phyloP scores from a whole-genome alignment of 2,329 filamentous ascomycete species.

The Epichloe typhina region DNA sequence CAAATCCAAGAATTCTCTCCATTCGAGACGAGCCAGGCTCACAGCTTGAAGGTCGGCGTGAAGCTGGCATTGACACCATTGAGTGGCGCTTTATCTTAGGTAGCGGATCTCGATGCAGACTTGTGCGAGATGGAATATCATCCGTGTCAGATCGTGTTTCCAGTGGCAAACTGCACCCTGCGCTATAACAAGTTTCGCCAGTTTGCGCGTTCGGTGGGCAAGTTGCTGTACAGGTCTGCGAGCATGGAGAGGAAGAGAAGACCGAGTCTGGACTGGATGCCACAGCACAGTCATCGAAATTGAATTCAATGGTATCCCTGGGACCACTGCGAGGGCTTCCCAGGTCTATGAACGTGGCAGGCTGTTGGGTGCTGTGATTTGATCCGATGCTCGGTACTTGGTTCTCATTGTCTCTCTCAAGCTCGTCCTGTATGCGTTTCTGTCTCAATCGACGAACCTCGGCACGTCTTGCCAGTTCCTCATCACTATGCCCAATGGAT shows the following conservation, averaged over 20 bases:
- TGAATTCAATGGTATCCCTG: slow-evolving; percentile 36
- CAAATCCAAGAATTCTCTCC: slow-evolving; percentile 9
- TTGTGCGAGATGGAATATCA: not conserved
- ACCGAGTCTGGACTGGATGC: not conserved
- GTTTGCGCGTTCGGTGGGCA: not conserved
- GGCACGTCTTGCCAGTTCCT: slow-evolving; percentile 40
- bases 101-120: not conserved
- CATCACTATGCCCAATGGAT: slow-evolving; percentile 33
- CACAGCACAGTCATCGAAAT: slow-evolving; percentile 8
- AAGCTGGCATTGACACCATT: not conserved
- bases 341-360: slow-evolving; percentile 16
- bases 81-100: not conserved
- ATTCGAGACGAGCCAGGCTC: slow-evolving; percentile 5
- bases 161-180: not conserved
- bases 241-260: not conserved
- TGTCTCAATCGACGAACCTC: slow-evolving; percentile 42
- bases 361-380: slow-evolving; percentile 12
- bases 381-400: slow-evolving; percentile 19
- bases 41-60: slow-evolving; percentile 1
- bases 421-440: slow-evolving; percentile 44
- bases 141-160: not conserved
- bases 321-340: slow-evolving; percentile 26
- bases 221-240: not conserved
- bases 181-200: not conserved
- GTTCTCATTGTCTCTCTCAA: slow-evolving; percentile 32